Conservation (phyloP, 139 green algal species). For the Chlamydomonas schloesseri region DNA sequence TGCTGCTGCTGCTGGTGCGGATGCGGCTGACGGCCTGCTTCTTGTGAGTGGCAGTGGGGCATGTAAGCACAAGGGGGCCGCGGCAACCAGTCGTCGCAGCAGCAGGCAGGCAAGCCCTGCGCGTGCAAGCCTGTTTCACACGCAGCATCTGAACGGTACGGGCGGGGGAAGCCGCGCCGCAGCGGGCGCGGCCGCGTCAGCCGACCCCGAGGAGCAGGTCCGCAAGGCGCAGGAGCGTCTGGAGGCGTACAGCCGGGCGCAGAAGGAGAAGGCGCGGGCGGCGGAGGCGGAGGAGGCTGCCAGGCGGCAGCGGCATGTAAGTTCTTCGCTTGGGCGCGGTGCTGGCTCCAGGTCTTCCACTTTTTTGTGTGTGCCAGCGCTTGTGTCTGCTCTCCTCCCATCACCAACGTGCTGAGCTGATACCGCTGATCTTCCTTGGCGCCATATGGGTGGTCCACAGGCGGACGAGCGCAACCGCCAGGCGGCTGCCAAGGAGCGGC, state of each 20-base stretch:
- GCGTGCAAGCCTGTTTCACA: not conserved
- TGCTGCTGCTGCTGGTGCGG: too few relatives aligned
- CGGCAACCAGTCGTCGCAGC: not conserved
- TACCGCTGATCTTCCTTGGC: too few relatives aligned
- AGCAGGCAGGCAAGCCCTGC: constrained; percentile 19
- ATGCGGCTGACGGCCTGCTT: too few relatives aligned
- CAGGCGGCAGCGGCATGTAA: not conserved
- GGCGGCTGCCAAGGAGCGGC: constrained; percentile 4
- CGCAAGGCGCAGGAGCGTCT: constrained; percentile 29
- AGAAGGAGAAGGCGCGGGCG: constrained; percentile 17
- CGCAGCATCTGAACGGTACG: not conserved
- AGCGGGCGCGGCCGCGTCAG: not conserved
- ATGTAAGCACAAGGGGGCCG: too few relatives aligned
- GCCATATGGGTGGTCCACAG: too few relatives aligned
- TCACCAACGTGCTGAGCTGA: too few relatives aligned
- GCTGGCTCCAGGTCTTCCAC: too few relatives aligned
- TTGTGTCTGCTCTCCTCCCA: too few relatives aligned
- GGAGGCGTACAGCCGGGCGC: constrained; percentile 28
- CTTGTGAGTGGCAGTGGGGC: too few relatives aligned
- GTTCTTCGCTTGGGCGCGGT: not conserved
- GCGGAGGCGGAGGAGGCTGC: constrained; percentile 23
- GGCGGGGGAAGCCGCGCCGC: not conserved
- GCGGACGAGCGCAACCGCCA: constrained; percentile 1
- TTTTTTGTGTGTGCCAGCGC: too few relatives aligned
- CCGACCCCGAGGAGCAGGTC: not conserved